Evolutionary conservation across 495 filamentous ascomycete species (phyloP).

Genomic region (Hypomontagnella monticulosa): DNA sequence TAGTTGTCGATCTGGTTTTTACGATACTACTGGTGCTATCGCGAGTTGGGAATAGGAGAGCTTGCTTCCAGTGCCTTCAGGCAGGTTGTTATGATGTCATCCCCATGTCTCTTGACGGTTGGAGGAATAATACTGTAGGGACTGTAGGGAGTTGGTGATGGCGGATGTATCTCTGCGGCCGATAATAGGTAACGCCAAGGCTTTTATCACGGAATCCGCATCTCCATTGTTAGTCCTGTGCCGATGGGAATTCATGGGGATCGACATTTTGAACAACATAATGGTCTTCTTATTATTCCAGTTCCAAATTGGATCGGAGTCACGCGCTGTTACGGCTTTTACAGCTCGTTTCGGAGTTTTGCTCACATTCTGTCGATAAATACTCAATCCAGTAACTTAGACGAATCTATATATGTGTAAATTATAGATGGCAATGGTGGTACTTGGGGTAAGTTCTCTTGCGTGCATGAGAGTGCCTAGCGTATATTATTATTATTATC

Average conservation of each 20-base stretch:
- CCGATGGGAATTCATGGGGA: slow-evolving; percentile 6
- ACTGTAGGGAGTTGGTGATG: slow-evolving; percentile 3
- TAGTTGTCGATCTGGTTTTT: slow-evolving; percentile 27
- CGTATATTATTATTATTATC: slow-evolving; percentile 10
- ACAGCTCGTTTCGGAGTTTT: slow-evolving; percentile 29
- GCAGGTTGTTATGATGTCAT: slow-evolving; percentile 29
- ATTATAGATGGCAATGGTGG: background rate
- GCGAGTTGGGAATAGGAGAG: background rate
- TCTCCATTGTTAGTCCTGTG: slow-evolving; percentile 15
- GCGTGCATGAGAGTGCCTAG: slow-evolving; percentile 23
- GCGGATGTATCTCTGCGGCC: slow-evolving; percentile 12
- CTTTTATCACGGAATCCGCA: slow-evolving; percentile 12
- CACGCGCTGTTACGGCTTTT: slow-evolving; percentile 7
- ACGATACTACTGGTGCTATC: slow-evolving; percentile 11
- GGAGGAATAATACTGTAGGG: slow-evolving; percentile 4
- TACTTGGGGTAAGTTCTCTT: slow-evolving; percentile 24
- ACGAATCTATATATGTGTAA: background rate
- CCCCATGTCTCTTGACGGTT: background rate
- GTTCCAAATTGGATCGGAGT: slow-evolving; percentile 12
- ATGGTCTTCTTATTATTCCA: background rate
- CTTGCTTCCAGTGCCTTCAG: background rate
- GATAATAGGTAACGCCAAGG: slow-evolving; percentile 23
- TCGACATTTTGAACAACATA: slow-evolving; percentile 8
- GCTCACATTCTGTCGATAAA: slow-evolving; percentile 4
- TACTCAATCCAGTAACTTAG: background rate